Base-by-base conservation (phyloP, 164 flowering plant genomes). In the Stephania yunnanensis region DNA sequence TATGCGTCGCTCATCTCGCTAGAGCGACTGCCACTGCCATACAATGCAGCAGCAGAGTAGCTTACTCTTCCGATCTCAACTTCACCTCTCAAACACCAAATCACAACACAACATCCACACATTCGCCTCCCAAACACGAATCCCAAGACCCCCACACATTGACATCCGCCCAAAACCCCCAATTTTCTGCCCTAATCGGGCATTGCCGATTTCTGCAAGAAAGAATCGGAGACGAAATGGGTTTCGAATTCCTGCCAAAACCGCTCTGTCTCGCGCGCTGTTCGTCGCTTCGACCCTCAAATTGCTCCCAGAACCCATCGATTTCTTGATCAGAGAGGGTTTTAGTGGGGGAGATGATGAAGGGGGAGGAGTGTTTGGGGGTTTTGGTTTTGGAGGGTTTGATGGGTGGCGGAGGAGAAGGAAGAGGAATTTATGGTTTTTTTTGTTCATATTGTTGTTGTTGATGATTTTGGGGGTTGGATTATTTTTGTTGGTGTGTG, bases 261-360 rank as follows among this genome's bases (percentile, higher is more conserved):
- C 78, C 3, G 22, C 84, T 25, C 71, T 87, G 42, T 52, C 83
- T 64, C 77, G 79, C 72, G 77, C 85, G 6, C 74, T 82, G 13
- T n/a, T 74, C 68, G 19, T 86, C 55, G 88, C 87, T 0, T 79
- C 87, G 5, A 81, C 82, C 69, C 76, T 84, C 72, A 83, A 78
- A 73, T n/a, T 89, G 15, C 71, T 89, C 46, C 92, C 95, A 0
- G 87, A 80, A 44, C 91, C 92, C 11, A 68, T 87, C 29, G 82
- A 86, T 78, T 58, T 78, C 46, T 50, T 90, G 10, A 8, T 86
- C n/a, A 79, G 69, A 45, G 88, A 87, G 72, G 73, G 82, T 9
- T 73, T 76, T 7, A 83, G 83, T 4, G 87, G 78, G 0, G 79
- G 76, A 7, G 75, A 74, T 19, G 86, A 82, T 0, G 87, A 90